Base-by-base conservation (phyloP, 2,329 filamentous ascomycete species). In the Xylaria sp. region DNA sequence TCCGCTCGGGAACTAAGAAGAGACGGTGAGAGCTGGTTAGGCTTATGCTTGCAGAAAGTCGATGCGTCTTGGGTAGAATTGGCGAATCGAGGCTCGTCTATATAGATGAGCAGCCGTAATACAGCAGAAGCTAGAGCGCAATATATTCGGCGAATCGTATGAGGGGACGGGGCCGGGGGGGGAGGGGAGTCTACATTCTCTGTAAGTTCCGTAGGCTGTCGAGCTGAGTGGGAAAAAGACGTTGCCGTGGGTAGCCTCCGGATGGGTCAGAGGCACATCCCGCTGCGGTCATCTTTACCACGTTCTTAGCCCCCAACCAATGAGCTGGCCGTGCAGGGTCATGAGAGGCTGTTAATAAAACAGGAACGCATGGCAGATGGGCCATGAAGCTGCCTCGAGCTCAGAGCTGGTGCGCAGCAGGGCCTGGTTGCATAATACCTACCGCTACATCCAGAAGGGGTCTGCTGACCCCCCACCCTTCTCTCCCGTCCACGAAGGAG, bases 321-420 rank as follows among this genome's bases (percentile, higher is more conserved):
- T 70, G 56, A 63, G 24, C 47, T 55, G 46, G 56, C 48, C 50
- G 48, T 48, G 50, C 50, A 53, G 49, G 56, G 50, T 45, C 56
- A 49, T 48, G 51, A 65, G 67, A 63, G 68, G 67, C 66, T 71
- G 63, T 60, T 61, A 67, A 63, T 52, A 62, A 69, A 68, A 67
- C 65, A 63, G 60, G 58, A 57, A 60, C 60, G 59, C 56, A 59
- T 60, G 44, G 52, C 44, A 55, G 56, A 55, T 60, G 50, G 48
- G 56, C n/a, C n/a, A n/a, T n/a, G n/a, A n/a, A n/a, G n/a, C 51
- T 48, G 47, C 52, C 48, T 59, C 48, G 44, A 55, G 51, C 56
- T 50, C 49, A 56, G 62, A 42, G 50, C 21, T 50, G 47, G 56
- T 53, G 48, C 48, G 51, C 54, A 51, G 57, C 48, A 53, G n/a